Conservation (phyloP, 2,329 filamentous ascomycete genomes). For the Bertia moriformis region DNA sequence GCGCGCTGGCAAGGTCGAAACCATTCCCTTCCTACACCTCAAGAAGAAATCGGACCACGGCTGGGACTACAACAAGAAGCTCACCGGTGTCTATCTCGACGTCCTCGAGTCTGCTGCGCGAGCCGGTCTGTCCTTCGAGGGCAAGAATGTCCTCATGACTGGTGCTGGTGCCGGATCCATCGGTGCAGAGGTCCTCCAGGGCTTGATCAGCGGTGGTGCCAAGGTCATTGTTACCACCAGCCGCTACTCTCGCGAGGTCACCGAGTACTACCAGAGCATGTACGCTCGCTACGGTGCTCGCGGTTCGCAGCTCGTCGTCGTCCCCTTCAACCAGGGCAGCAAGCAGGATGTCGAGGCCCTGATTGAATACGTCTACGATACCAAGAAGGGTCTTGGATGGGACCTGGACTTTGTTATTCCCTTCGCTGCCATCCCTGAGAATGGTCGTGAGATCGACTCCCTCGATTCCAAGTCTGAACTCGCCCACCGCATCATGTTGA, state of each 20-base stretch:
- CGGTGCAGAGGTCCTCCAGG: slow-evolving; percentile 14
- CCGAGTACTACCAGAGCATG: slow-evolving; percentile 16
- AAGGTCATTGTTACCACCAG: slow-evolving; percentile 23
- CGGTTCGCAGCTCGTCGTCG: slow-evolving; percentile 16
- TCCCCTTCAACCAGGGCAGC: slow-evolving; percentile 25
- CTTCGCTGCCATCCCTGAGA: slow-evolving; percentile 23
- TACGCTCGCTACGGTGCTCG: slow-evolving; percentile 15
- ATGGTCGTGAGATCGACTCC: slow-evolving; percentile 16
- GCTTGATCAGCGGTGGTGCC: slow-evolving; percentile 17
- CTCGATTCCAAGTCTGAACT: slow-evolving; percentile 18
- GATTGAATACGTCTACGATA: slow-evolving; percentile 19
- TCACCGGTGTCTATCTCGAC: slow-evolving; percentile 6
- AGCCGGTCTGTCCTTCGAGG: slow-evolving; percentile 11
- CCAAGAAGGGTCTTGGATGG: slow-evolving; percentile 9
- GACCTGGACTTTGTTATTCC: slow-evolving; percentile 24
- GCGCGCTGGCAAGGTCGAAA: slow-evolving; percentile 80
- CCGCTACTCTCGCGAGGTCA: slow-evolving; percentile 10
- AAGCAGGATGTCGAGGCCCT: slow-evolving; percentile 19
- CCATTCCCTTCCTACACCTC: slow-evolving; percentile 82
- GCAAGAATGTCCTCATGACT: slow-evolving; percentile 17
- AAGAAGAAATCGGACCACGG: slow-evolving; percentile 5
- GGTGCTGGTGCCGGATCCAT: slow-evolving; percentile 20
- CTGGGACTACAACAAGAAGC: slow-evolving; percentile 7
- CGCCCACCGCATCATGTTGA: slow-evolving; percentile 22
- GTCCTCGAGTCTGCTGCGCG: slow-evolving; percentile 4